Conservation (phyloP, 139 green algal species). For the Zygnema circumcarinatum region DNA sequence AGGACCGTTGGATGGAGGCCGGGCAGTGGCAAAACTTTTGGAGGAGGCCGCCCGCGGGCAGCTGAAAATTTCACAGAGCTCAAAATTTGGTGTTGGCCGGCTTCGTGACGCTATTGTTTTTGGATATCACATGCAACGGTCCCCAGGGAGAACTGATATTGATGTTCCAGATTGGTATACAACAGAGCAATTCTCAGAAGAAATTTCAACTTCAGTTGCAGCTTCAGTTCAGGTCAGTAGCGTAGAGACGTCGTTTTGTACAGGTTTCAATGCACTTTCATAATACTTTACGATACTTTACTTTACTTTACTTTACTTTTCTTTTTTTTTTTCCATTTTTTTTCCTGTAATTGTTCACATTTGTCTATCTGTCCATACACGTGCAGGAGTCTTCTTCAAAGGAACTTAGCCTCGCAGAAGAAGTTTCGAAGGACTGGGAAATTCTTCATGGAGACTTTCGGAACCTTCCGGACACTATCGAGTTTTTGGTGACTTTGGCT, state of each 20-base stretch:
- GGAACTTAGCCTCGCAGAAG: not conserved
- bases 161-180: conserved; percentile 75
- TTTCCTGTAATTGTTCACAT: too few species aligned
- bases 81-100: conserved; percentile 16
- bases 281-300: too few species aligned
- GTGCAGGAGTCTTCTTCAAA: not conserved
- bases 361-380: too few species aligned
- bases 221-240: too few species aligned
- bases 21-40: conserved; percentile 43
- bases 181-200: conserved; percentile 6
- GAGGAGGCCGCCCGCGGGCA: conserved; percentile 19
- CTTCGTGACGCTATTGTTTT: conserved; percentile 72
- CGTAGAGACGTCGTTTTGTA: too few species aligned
- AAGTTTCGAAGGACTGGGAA: not conserved
- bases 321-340: too few species aligned
- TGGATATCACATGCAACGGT: conserved; percentile 71
- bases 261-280: too few species aligned
- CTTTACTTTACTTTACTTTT: too few species aligned
- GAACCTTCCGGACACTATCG: conserved; percentile 32
- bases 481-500: conserved; percentile 41
- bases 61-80: conserved; percentile 23
- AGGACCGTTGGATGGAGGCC: conserved; percentile 34
- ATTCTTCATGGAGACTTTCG: conserved; percentile 28
- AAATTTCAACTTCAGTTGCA: not conserved
- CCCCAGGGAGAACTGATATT: conserved; percentile 6